phyloP scores from a whole-genome alignment of 2,329 filamentous ascomycete species.

The Lecanosticta acicola region DNA sequence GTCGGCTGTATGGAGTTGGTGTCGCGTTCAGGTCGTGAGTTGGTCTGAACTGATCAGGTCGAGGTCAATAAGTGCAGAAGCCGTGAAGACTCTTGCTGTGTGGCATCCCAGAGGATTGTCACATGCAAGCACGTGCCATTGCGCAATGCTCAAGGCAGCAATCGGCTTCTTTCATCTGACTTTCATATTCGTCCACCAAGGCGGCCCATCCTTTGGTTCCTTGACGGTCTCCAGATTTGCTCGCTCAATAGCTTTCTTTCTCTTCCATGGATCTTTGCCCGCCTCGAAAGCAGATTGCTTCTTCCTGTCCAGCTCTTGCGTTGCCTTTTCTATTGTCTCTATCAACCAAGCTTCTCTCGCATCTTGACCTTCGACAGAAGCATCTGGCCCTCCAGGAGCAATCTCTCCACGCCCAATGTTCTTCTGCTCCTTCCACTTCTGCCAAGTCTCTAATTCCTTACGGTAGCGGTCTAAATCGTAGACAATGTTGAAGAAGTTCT shows the following conservation, averaged over 20 bases:
- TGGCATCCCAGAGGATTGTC: no score
- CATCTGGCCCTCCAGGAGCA: constrained; percentile 3
- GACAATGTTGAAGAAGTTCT: constrained; percentile 45
- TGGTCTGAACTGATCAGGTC: neutral
- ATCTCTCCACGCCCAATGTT: constrained; percentile 34
- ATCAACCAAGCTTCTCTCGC: constrained; percentile 9
- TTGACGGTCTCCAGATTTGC: constrained; percentile 38
- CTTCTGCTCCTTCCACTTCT: constrained; percentile 34
- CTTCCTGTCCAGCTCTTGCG: constrained; percentile 39
- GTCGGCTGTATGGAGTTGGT: neutral
- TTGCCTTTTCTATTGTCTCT: constrained; percentile 40
- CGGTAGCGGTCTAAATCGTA: constrained; percentile 38
- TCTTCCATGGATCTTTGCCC: constrained; percentile 10
- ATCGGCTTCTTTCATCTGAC: neutral
- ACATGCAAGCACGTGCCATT: neutral
- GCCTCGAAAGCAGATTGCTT: constrained; percentile 34
- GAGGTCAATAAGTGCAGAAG: no score
- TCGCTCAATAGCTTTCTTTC: constrained; percentile 36
- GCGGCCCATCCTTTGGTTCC: constrained; percentile 6
- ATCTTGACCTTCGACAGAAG: constrained; percentile 1
- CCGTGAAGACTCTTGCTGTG: no score
- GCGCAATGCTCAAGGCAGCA: neutral
- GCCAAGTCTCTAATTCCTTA: constrained; percentile 39
- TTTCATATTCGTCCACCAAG: constrained; percentile 2
- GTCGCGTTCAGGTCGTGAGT: neutral